Evolutionary conservation across 352 stramenopile genomes (phyloP), one percentile per base, ranked within the genome.

Genomic region (Nothophytophthora sp.): DNA sequence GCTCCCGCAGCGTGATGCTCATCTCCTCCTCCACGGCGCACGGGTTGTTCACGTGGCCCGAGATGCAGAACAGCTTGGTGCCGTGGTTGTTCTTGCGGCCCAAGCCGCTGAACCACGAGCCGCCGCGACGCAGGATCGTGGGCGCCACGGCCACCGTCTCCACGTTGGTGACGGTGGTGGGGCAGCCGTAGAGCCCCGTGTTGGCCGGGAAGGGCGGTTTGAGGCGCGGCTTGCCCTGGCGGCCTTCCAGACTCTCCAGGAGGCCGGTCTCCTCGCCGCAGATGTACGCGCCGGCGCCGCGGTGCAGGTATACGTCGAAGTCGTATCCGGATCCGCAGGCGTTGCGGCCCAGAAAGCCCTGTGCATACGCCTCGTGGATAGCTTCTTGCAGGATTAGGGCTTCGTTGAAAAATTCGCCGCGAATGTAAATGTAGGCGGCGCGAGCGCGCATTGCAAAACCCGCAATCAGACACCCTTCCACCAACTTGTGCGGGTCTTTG

Each of bases 351-450:
- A 99, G 72, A 30, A 99, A 94, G 28, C 97, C 97, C 34, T 94
- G 91, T 51, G 96, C 58, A 72, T 99, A 99, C 2, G 97, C 98
- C 74, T 99, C 97, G 72, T 99, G 96, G 67, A 99, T 99, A 29
- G 97, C 98, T 68, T 99, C 96, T 60, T 99, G 95, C 27, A 99
- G 73, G 34, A 98, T 96, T 15, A 99, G 86, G 29, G 96, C 96
- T 66, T 99, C 97, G 69, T 99, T 99, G 67, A 99, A 99, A 69
- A 99, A 99, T 76, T 99, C 97, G 27, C 97, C 97, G 50, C 97
- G 92, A 69, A 99, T 99, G 86, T 99, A 99, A 69, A 99, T 99
- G 83, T 99, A 99, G 23, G 96, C 97, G 24, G 97, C 97, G 48
- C 97, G 83, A 6, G 97, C 97, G 28, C 97, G 88, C 97, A 99